Conservation (phyloP, 2,329 filamentous ascomycete genomes). For the Fusarium azukiicola region DNA sequence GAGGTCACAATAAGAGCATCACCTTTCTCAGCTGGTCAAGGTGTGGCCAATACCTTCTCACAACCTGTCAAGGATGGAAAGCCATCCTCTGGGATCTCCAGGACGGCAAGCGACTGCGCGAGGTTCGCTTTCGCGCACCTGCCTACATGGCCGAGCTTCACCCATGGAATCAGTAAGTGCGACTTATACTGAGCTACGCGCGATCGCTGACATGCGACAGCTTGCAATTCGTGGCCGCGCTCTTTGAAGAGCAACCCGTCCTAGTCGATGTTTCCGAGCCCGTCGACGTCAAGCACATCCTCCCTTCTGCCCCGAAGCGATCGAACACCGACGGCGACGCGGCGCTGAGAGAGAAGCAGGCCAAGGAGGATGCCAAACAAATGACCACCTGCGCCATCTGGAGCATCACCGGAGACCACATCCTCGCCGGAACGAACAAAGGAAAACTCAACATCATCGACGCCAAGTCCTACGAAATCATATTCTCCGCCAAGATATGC, state of each 20-base stretch:
- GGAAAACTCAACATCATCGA: conserved; percentile 98
- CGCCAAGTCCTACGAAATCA: conserved; percentile 87
- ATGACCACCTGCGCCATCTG: conserved; percentile 97
- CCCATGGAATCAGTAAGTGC: conserved; percentile 88
- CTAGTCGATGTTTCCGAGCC: conserved; percentile 89
- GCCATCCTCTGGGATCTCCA: conserved; percentile 96
- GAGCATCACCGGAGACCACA: conserved; percentile 91
- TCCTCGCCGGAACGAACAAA: conserved; percentile 96
- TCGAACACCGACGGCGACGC: conserved; percentile 85
- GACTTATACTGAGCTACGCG: neutral
- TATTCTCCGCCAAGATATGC: conserved; percentile 94
- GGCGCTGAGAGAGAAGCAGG: conserved; percentile 88
- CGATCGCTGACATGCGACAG: conserved; percentile 60
- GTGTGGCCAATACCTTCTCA: conserved; percentile 94
- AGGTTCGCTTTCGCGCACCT: conserved; percentile 94
- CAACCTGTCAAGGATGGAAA: conserved; percentile 97
- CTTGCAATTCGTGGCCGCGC: conserved; percentile 91
- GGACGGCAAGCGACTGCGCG: conserved; percentile 85
- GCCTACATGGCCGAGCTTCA: conserved; percentile 98
- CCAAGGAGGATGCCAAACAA: conserved; percentile 95
- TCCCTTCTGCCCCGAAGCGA: conserved; percentile 91
- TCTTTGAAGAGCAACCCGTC: conserved; percentile 96
- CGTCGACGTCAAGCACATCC: conserved; percentile 86
- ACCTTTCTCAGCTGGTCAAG: conserved; percentile 97
- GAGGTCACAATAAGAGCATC: conserved; percentile 95